A percentile compares a stretch with the other conserved stretches of the same genome.
Conservation (phyloP, 2,329 filamentous ascomycete genomes). For the Thielaviopsis populi region DNA sequence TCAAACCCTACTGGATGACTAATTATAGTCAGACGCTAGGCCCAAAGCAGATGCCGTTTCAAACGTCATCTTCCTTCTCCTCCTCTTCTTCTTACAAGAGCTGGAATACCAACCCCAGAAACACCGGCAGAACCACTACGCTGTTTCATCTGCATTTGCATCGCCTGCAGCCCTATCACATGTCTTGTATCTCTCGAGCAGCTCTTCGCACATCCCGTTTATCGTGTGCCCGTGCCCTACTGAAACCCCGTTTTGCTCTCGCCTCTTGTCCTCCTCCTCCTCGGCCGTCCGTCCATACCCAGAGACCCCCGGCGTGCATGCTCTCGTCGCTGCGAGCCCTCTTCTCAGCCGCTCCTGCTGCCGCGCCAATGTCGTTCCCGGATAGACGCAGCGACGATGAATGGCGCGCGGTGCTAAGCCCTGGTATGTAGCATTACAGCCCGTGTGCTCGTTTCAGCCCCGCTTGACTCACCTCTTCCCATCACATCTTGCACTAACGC, state of each 20-base stretch:
- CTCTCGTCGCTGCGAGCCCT: slow-evolving; percentile 60
- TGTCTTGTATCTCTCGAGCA: neutral
- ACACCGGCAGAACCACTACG: neutral
- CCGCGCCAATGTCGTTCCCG: slow-evolving; percentile 55
- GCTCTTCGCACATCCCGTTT: neutral
- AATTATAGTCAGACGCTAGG: neutral
- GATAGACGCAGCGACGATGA: slow-evolving; percentile 66
- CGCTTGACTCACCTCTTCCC: too few relatives aligned
- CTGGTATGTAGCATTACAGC: slow-evolving; percentile 25
- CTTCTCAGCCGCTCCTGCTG: slow-evolving; percentile 31
- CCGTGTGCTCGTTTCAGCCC: neutral
- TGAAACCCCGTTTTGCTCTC: neutral
- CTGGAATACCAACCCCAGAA: neutral
- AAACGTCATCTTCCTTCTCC: slow-evolving; percentile 9
- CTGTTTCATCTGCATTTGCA: neutral
- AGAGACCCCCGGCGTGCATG: slow-evolving; percentile 31
- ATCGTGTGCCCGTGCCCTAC: neutral
- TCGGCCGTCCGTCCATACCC: neutral
- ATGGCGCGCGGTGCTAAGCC: slow-evolving; percentile 73
- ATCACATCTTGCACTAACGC: neutral
- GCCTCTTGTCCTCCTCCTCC: neutral
- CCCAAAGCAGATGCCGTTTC: neutral
- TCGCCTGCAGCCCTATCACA: neutral
- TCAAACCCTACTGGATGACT: neutral
- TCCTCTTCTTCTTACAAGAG: neutral